phyloP scores from a whole-genome alignment of 306 rosid genomes.

The Oxytropis ochrocephala region DNA sequence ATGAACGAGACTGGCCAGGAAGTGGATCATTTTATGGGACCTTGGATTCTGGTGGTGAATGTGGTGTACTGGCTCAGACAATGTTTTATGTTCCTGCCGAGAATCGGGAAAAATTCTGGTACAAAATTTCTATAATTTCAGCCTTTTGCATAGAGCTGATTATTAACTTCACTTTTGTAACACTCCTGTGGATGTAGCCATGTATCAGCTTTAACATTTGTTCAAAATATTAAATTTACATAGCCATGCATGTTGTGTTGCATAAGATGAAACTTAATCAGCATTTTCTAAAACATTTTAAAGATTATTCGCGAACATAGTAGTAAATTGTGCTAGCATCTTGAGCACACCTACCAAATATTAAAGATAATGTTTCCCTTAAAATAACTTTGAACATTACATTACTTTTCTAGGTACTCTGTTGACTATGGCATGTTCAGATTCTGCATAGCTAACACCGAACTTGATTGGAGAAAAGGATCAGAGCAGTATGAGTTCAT shows the following conservation, averaged over 20 bases:
- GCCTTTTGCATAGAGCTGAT: constrained; percentile 5
- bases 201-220: background rate
- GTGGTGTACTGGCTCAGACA: constrained; percentile 75
- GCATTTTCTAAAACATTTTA: background rate
- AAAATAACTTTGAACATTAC: background rate
- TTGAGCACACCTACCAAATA: background rate
- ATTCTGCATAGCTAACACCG: constrained; percentile 91
- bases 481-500: constrained; percentile 78
- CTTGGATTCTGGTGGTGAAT: constrained; percentile 95
- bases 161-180: background rate
- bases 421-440: constrained; percentile 88
- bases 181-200: background rate
- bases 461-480: constrained; percentile 93
- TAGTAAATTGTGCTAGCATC: background rate
- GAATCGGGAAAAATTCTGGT: constrained; percentile 87
- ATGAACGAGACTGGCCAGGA: constrained; percentile 97
- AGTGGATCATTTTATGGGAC: constrained; percentile 73
- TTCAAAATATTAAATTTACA: constrained; percentile 15
- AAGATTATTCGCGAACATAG: background rate
- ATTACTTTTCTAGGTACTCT: constrained; percentile 54
- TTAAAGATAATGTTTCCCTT: background rate
- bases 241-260: background rate
- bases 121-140: background rate
- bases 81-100: constrained; percentile 94
- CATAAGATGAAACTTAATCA: background rate